Base-by-base conservation (phyloP, 805 yeast genomes). In the Debaryomyces tyrocola region DNA sequence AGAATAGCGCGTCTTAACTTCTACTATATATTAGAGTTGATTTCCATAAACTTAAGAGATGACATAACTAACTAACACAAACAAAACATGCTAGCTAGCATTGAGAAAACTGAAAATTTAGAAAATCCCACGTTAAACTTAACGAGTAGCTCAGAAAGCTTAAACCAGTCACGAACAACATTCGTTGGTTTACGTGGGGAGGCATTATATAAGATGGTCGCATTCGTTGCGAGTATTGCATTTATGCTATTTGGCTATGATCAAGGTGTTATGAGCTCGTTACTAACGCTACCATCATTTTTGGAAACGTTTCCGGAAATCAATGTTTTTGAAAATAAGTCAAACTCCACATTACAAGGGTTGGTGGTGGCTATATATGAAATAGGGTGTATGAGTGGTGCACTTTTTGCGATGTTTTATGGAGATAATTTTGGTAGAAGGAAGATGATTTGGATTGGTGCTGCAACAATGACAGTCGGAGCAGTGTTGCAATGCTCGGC, bases 371-470 rank as follows among this genome's bases (percentile, higher is more conserved):
- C 68, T n/a, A 58, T 65, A 42, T 52, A 51, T 39, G 43, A 53
- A 6, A 44, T 58, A n/a, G 62, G 60, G 4, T 55, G 59, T 37
- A 49, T 58, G 41, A 48, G 50, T 40, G 62, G 60, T 45, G 66
- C 53, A 60, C 57, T 59, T 59, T 58, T 47, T 54, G 64, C 53
- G 59, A 59, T 62, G 44, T 60, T 58, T 57, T 50, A 54, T 17
- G 69, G 68, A 51, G 70, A 66, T 35, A 45, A 40, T 15, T 49
- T 52, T 35, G 73, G 74, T 12, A 61, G 74, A 56, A 63, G 68
- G 50, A 63, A 63, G 6, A 55, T 63, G 47, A 58, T 68, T 27
- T 50, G 56, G 27, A 17, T 49, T 5, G 67, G 65, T 20, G 58
- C 63, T 37, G 47, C 62, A n/a, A 55, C 63, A 33, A 58, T 64